These are phyloP conservation scores for Penicillium malachiteum DNA, from an alignment of 495 filamentous ascomycete genomes.

Conservation along the genomic window DNA sequence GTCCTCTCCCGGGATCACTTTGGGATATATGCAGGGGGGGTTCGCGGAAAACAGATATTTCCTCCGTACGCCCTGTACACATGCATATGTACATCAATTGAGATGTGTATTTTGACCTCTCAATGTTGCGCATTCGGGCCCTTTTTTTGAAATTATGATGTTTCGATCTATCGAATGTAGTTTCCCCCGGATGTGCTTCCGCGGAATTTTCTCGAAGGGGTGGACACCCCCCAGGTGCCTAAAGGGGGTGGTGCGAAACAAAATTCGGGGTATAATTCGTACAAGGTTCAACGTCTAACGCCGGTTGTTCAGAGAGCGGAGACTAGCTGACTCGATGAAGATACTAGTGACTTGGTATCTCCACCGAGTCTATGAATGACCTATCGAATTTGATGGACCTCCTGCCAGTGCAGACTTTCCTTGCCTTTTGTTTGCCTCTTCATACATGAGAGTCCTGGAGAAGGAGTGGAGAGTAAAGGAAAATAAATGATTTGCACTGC, in stretches of 20 bases:
- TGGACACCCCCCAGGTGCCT: slow-evolving; percentile 19
- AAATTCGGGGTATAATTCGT: slow-evolving; percentile 4
- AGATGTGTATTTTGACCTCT: too few relatives aligned
- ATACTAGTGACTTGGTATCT: background rate
- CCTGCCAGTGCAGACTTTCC: background rate
- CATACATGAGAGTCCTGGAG: background rate
- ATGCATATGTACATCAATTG: too few relatives aligned
- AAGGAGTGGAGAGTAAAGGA: background rate
- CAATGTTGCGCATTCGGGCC: too few relatives aligned
- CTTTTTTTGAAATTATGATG: background rate
- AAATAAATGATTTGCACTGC: background rate
- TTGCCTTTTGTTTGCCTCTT: background rate
- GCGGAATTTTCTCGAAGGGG: slow-evolving; percentile 32
- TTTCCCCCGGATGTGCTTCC: slow-evolving; percentile 18
- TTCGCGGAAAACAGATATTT: background rate
- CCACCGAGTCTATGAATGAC: slow-evolving; percentile 1
- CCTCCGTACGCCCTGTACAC: too few relatives aligned
- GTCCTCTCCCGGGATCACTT: background rate
- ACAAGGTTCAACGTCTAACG: slow-evolving; percentile 23
- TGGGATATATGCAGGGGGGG: background rate
- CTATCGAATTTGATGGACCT: background rate
- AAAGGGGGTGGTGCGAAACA: slow-evolving; percentile 5
- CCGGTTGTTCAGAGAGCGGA: slow-evolving; percentile 13
- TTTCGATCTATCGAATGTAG: slow-evolving; percentile 1
- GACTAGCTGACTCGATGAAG: background rate